These are phyloP conservation scores for Wallacemonas sp. DNA, from an alignment of 208 protist species.

Conservation along the genomic window DNA sequence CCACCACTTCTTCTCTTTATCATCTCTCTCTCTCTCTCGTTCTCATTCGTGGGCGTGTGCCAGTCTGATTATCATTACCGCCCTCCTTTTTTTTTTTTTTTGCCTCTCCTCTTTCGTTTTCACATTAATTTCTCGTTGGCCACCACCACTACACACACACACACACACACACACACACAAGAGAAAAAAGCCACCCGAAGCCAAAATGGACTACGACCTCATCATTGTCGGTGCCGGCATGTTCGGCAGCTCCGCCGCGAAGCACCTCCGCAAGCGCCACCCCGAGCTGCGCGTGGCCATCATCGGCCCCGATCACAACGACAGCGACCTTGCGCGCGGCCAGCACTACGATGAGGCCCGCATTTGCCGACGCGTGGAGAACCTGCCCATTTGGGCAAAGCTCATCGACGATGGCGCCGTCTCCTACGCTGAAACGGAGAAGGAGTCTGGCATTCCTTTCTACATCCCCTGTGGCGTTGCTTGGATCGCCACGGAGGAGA, in stretches of 20 bases:
- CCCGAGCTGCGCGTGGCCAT: constrained; percentile 19
- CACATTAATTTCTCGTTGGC: no score
- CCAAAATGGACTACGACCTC: constrained; percentile 22
- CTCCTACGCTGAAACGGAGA: constrained; percentile 25
- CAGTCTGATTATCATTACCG: no score
- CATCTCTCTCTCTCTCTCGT: no score
- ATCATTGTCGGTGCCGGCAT: constrained; percentile 29
- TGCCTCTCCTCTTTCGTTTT: no score
- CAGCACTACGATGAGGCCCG: constrained; percentile 37
- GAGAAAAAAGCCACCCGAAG: no score
- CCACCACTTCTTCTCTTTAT: no score
- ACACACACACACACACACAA: no score
- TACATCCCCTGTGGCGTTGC: constrained; percentile 25
- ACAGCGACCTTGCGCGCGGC: constrained; percentile 17
- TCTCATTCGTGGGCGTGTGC: no score
- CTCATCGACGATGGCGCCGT: constrained; percentile 23
- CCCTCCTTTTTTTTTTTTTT: no score
- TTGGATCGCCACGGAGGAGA: constrained; percentile 16
- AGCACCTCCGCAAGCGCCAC: constrained; percentile 20
- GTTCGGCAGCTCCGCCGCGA: constrained; percentile 28
- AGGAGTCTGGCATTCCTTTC: constrained; percentile 21
- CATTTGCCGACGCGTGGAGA: constrained; percentile 29
- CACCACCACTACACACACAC: no score
- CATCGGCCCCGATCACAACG: constrained; percentile 24
- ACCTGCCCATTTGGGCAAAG: constrained; percentile 11